phyloP scores from a whole-genome alignment of 164 flowering plant species.

The Piper longum region DNA sequence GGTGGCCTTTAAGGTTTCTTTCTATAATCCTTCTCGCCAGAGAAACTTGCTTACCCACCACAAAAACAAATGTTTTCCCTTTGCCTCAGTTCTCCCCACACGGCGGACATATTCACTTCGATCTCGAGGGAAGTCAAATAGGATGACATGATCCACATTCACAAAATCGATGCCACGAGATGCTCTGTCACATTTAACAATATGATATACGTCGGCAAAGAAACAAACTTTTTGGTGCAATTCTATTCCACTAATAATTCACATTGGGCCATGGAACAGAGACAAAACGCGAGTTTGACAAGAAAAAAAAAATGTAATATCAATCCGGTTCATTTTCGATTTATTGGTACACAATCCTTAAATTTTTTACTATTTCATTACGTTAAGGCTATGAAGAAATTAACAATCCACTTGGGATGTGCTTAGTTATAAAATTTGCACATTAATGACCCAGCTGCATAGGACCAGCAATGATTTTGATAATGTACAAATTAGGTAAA shows the following conservation, averaged over 20 bases:
- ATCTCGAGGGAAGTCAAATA: constrained; percentile 95
- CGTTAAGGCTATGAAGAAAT: background rate
- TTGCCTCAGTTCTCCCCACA: constrained; percentile 92
- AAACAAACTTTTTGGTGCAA: too few species aligned
- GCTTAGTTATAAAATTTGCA: background rate
- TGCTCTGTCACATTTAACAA: constrained; percentile 38
- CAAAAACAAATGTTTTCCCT: constrained; percentile 87
- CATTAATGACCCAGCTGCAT: background rate
- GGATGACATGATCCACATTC: constrained; percentile 81
- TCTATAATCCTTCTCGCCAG: constrained; percentile 70
- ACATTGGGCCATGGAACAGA: too few species aligned
- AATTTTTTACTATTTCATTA: too few species aligned
- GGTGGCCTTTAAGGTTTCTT: constrained; percentile 83
- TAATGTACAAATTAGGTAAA: constrained; percentile 60
- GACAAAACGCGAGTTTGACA: too few species aligned
- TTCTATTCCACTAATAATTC: too few species aligned
- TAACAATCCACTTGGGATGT: background rate
- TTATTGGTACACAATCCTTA: too few species aligned
- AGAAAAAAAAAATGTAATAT: too few species aligned
- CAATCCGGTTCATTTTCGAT: too few species aligned
- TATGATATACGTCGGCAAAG: too few species aligned
- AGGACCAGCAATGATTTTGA: background rate
- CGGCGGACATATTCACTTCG: constrained; percentile 98
- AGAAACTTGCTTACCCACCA: constrained; percentile 87
- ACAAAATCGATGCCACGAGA: constrained; percentile 89